These are phyloP conservation scores for Lentinula raphanica DNA, from an alignment of 768 basidiomycete genomes.

Conservation along the genomic window DNA sequence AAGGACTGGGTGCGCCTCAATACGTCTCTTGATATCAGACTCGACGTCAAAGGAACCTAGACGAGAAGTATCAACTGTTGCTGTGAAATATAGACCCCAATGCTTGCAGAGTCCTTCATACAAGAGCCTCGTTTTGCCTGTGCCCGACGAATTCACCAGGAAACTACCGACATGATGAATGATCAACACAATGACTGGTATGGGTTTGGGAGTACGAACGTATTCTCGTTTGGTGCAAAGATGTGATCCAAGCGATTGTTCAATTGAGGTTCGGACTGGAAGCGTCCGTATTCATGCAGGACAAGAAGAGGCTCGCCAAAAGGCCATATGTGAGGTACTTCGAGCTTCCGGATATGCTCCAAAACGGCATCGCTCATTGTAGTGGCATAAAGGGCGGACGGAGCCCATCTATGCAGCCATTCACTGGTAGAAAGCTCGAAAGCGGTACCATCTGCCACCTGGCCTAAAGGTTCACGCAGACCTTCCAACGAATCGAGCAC, in stretches of 20 bases:
- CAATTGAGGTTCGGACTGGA: background rate
- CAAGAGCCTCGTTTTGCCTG: slow-evolving; percentile 8
- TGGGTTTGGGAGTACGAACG: no score
- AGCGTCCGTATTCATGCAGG: background rate
- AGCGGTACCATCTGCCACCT: background rate
- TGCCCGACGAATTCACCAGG: slow-evolving; percentile 9
- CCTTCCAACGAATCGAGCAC: background rate
- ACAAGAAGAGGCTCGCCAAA: background rate
- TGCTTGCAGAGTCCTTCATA: slow-evolving; percentile 8
- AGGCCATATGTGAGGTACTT: background rate
- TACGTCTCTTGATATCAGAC: no score
- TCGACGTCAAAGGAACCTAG: background rate
- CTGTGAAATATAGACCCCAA: slow-evolving; percentile 8
- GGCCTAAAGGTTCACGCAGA: background rate
- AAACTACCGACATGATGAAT: no score
- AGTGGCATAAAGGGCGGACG: no score
- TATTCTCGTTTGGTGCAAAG: background rate
- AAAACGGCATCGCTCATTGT: background rate
- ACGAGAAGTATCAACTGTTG: background rate
- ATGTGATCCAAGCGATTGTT: background rate
- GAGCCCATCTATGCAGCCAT: background rate
- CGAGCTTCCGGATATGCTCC: background rate
- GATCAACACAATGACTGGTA: no score
- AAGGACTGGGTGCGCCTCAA: no score
- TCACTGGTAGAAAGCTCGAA: background rate